Evolutionary conservation across 192 early-diverging fungal genomes (phyloP), one percentile per base, ranked within the genome.

Genomic region (Haplosporangium gracile): DNA sequence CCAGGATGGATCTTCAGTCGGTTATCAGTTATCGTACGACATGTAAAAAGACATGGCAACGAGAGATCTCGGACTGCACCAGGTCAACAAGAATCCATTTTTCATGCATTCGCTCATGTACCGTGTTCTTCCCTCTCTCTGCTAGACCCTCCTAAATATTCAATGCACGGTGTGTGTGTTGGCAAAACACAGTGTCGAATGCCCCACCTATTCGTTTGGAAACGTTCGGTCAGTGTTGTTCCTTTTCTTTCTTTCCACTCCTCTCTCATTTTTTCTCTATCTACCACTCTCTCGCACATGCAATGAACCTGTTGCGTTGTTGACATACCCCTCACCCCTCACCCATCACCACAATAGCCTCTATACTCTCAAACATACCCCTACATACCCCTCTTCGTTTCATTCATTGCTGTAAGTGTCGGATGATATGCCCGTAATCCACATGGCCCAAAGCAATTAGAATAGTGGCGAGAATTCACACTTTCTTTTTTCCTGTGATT

Each of bases 1-100:
- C 71, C 71, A 72, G 26, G 40, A 72, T 45, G 71, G 71, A 65
- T 65, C n/a, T 29, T 65, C 60, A 65, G 29, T 32, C 60, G 26
- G 29, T 5, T 5, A 22, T 51, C 60, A 32, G 11, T 26, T 4
- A 15, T 2, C 60, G 11, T 34, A 29, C 29, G 26, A 65, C 32
- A 8, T 26, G 26, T 29, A 13, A 4, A 29, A 65, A 15, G 3
- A 60, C n/a, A 0, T 51, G 18, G 4, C 49, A 51, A 20, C 18
- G 49, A 51, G 49, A 51, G 49, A 51, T 51, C 49, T 22, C 49
- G 49, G 16, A 51, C 49, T 51, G 49, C 49, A 51, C 49, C 49
- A 51, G 49, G 18, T 22, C 49, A 51, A 51, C 49, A 51, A 51
- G 49, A 51, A 51, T 22, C 49, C 15, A 18, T 11, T 5, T 0